These are phyloP conservation scores for Suillus subluteus DNA, from an alignment of 768 basidiomycete genomes.

Conservation along the genomic window DNA sequence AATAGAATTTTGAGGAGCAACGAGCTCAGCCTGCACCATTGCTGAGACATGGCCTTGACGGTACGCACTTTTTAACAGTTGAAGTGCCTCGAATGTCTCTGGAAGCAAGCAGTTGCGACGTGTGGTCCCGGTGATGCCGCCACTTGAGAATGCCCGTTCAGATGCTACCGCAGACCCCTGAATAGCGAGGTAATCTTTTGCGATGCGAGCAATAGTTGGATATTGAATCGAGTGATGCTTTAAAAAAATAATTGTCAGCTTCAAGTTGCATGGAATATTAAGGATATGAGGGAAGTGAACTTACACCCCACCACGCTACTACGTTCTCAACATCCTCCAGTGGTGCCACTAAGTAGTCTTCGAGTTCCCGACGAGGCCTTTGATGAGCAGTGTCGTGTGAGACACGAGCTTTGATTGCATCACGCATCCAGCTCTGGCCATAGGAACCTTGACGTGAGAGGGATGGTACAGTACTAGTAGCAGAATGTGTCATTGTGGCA, in stretches of 20 bases:
- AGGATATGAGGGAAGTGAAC: conserved; percentile 5
- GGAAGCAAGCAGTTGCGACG: conserved; percentile 5
- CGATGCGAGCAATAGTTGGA: conserved; percentile 3
- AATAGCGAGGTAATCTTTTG: conserved; percentile 22
- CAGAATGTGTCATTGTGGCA: background rate
- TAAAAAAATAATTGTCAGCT: conserved; percentile 9
- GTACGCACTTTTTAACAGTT: conserved; percentile 7
- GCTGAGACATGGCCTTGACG: background rate
- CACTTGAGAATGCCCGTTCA: conserved; percentile 29
- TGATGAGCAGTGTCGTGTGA: background rate
- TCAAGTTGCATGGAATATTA: background rate
- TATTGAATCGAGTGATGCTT: conserved; percentile 16
- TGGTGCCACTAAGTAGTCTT: conserved; percentile 6
- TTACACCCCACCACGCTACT: conserved; percentile 8
- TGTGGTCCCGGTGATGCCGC: conserved; percentile 4
- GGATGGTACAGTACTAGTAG: background rate
- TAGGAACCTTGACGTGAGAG: background rate
- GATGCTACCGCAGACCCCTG: conserved; percentile 33
- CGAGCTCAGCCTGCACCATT: conserved; percentile 3
- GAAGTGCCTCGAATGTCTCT: conserved; percentile 6
- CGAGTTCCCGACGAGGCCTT: background rate
- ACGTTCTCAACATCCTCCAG: conserved; percentile 11
- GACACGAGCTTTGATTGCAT: conserved; percentile 3
- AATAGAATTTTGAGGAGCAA: background rate
- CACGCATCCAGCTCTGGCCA: background rate